These are phyloP conservation scores for Podospora pseudocomata DNA, from an alignment of 495 filamentous ascomycete genomes.

Conservation along the genomic window DNA sequence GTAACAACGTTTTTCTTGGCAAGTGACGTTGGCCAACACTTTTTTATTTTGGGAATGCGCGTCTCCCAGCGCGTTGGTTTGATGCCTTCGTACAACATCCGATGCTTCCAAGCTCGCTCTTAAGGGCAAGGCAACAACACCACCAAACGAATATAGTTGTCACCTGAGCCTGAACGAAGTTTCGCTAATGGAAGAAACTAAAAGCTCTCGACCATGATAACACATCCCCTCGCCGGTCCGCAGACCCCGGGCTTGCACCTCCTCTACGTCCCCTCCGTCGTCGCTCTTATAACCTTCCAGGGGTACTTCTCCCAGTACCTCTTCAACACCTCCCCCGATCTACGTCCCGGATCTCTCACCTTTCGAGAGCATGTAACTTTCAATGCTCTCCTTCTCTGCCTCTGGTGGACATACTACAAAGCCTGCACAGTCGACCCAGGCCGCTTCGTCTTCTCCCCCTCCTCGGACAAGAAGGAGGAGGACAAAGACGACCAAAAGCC, in stretches of 20 bases:
- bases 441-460: slow-evolving; percentile 41
- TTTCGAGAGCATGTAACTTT: slow-evolving; percentile 60
- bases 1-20: background rate
- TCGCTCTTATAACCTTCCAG: slow-evolving; percentile 67
- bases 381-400: slow-evolving; percentile 66
- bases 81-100: background rate
- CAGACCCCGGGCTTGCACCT: slow-evolving; percentile 34
- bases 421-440: slow-evolving; percentile 79
- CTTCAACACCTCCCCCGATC: slow-evolving; percentile 56
- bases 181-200: slow-evolving; percentile 14
- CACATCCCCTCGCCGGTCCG: slow-evolving; percentile 28
- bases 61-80: background rate
- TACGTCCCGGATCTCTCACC: slow-evolving; percentile 66
- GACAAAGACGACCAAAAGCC: slow-evolving; percentile 8
- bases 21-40: background rate
- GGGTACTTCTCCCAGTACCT: slow-evolving; percentile 81
- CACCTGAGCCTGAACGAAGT: background rate
- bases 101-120: background rate
- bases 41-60: background rate
- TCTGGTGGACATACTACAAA: slow-evolving; percentile 77
- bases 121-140: background rate
- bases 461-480: slow-evolving; percentile 8
- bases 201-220: slow-evolving; percentile 17
- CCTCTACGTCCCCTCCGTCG: slow-evolving; percentile 66
- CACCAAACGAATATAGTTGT: background rate